Percentiles rank a stretch among this genome's conserved stretches.
Evolutionary conservation across 2,329 filamentous ascomycete species (phyloP).

Genomic region (Talaromyces piceae): DNA sequence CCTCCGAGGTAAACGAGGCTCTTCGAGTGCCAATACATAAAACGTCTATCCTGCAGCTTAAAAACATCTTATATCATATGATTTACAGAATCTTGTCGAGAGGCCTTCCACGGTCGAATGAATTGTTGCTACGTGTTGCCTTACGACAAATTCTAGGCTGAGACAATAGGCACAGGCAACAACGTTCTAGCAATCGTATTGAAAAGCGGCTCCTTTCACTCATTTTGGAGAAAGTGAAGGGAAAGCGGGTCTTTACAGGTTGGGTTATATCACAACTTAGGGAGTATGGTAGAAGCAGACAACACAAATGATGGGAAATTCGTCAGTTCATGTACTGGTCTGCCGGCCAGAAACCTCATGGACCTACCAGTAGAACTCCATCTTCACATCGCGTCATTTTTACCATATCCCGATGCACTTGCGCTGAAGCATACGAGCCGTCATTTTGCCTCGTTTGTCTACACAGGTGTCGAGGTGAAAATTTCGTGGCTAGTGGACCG

Average conservation of each 20-base stretch:
- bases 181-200: not conserved
- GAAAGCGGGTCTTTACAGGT: too few species aligned
- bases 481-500: slow-evolving; percentile 63
- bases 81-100: not conserved
- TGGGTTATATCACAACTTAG: too few species aligned
- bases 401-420: slow-evolving; percentile 64
- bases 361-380: slow-evolving; percentile 61
- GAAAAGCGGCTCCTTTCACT: too few species aligned
- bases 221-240: too few species aligned
- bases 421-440: slow-evolving; percentile 60
- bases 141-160: not conserved
- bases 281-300: not conserved
- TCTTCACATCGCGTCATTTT: slow-evolving; percentile 51
- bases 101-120: not conserved
- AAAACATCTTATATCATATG: not conserved
- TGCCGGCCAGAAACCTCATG: slow-evolving; percentile 31
- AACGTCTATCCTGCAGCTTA: not conserved
- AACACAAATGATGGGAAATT: not conserved
- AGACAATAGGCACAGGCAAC: slow-evolving; percentile 1
- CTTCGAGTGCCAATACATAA: not conserved
- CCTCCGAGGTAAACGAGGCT: not conserved
- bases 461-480: slow-evolving; percentile 59
- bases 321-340: not conserved
- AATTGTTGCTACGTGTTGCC: not conserved
- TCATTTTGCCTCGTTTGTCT: slow-evolving; percentile 57